These are phyloP conservation scores for Pinguiococcus pyrenoidosus DNA, from an alignment of 108 stramenopile species.

Conservation along the genomic window DNA sequence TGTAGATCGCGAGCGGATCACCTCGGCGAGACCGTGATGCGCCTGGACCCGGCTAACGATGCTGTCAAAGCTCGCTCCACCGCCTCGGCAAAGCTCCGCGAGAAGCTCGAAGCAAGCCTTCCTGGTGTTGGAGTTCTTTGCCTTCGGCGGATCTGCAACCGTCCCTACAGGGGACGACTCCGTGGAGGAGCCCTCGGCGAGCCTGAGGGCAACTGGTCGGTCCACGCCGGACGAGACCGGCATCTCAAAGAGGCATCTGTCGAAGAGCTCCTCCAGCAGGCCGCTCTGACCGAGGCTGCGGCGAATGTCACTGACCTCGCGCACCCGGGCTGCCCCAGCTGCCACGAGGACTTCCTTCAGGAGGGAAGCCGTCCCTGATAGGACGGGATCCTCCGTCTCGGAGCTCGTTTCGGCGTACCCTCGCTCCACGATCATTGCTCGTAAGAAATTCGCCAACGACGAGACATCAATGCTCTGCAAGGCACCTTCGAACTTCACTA, in stretches of 20 bases:
- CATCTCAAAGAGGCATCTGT: constrained; percentile 13
- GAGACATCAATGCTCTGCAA: too few species aligned
- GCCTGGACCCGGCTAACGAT: not conserved
- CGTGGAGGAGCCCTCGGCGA: not conserved
- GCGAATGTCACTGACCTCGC: too few species aligned
- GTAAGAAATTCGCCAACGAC: too few species aligned
- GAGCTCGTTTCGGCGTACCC: too few species aligned
- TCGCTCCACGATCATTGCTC: too few species aligned
- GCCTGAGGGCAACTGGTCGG: not conserved
- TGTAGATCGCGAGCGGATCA: not conserved
- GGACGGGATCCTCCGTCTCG: too few species aligned
- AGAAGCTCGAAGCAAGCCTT: constrained; percentile 7
- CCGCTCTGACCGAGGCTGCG: not conserved
- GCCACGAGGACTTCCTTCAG: too few species aligned
- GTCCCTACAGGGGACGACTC: not conserved
- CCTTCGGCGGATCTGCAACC: constrained; percentile 2
- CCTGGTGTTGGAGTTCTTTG: constrained; percentile 5
- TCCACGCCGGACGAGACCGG: not conserved
- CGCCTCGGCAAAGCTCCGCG: constrained; percentile 8
- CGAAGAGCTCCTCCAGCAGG: constrained; percentile 14
- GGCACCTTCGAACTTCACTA: too few species aligned
- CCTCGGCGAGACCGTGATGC: not conserved
- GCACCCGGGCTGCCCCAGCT: too few species aligned
- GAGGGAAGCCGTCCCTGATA: too few species aligned
- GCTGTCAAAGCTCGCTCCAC: constrained; percentile 2